Evolutionary conservation across 2,329 filamentous ascomycete species (phyloP).

Genomic region (Metarhizium robertsii): DNA sequence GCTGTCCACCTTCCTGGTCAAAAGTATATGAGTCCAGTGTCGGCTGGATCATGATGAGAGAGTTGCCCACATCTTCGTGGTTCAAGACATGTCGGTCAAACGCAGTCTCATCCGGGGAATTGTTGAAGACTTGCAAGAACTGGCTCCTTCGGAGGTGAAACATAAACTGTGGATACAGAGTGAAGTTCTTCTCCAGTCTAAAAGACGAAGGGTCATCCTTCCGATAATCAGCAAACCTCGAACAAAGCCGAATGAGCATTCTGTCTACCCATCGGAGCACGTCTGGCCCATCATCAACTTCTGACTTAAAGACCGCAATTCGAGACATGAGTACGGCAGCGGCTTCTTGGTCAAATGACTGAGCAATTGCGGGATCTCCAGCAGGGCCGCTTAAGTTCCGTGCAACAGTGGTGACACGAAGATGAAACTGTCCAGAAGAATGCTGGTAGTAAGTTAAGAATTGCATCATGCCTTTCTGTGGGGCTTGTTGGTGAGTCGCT

Average conservation of each 20-base stretch:
- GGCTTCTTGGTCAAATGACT: constrained; percentile 97
- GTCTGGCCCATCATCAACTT: constrained; percentile 97
- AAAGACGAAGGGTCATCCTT: constrained; percentile 98
- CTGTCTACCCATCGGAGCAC: constrained; percentile 96
- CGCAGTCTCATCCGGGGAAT: constrained; percentile 97
- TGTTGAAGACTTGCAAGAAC: constrained; percentile 98
- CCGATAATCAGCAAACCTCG: constrained; percentile 91
- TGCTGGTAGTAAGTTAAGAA: constrained; percentile 99
- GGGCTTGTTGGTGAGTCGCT: constrained; percentile 73
- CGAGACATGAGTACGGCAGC: constrained; percentile 97
- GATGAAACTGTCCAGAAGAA: constrained; percentile 89
- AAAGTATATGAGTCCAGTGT: constrained; percentile 96
- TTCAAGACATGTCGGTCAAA: constrained; percentile 97
- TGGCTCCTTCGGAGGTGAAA: constrained; percentile 96
- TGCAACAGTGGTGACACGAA: constrained; percentile 89
- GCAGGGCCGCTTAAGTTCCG: constrained; percentile 86
- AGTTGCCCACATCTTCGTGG: constrained; percentile 94
- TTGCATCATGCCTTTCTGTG: constrained; percentile 92
- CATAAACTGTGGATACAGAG: constrained; percentile 98
- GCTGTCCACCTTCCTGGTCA: constrained; percentile 84
- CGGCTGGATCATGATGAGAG: constrained; percentile 96
- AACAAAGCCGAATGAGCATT: constrained; percentile 95
- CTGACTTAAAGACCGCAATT: constrained; percentile 97
- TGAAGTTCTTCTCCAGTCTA: constrained; percentile 97
- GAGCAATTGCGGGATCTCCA: constrained; percentile 87